A percentile compares a stretch with the other conserved stretches of the same genome.
These are phyloP conservation scores for Prunus mongolica DNA, from an alignment of 306 rosid species.

Conservation along the genomic window DNA sequence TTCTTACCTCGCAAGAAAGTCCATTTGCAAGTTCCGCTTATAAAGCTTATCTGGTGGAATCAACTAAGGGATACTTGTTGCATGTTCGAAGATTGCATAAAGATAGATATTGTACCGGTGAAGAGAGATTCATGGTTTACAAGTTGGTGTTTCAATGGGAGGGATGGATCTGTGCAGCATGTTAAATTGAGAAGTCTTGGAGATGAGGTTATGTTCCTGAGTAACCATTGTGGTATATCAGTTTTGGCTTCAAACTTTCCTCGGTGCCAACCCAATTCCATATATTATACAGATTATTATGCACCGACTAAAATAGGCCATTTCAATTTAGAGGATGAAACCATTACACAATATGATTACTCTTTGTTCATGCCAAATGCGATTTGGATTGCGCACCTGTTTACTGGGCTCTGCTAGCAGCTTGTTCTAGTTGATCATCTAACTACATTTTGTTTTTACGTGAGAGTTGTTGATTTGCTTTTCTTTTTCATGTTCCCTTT, in stretches of 20 bases:
- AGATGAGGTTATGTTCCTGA: neutral
- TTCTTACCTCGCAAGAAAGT: neutral
- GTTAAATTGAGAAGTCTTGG: neutral
- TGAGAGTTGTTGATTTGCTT: too few relatives aligned
- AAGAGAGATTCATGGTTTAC: neutral
- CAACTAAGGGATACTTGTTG: neutral
- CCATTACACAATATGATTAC: too few relatives aligned
- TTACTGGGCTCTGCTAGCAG: too few relatives aligned
- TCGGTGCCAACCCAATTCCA: neutral
- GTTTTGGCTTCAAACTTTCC: neutral
- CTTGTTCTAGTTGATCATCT: too few relatives aligned
- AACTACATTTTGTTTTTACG: too few relatives aligned
- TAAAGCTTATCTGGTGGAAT: neutral
- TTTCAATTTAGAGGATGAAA: too few relatives aligned
- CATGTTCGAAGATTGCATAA: neutral
- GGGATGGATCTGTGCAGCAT: neutral
- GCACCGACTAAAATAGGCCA: too few relatives aligned
- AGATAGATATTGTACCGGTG: too few relatives aligned
- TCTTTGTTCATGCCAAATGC: too few relatives aligned
- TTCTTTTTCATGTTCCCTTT: too few relatives aligned
- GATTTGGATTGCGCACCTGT: too few relatives aligned
- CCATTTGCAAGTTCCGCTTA: neutral
- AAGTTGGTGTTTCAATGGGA: too few relatives aligned
- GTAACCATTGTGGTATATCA: neutral
- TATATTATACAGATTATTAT: neutral